Conservation (phyloP, 441 rosid species). For the Euphorbia celastroides region DNA sequence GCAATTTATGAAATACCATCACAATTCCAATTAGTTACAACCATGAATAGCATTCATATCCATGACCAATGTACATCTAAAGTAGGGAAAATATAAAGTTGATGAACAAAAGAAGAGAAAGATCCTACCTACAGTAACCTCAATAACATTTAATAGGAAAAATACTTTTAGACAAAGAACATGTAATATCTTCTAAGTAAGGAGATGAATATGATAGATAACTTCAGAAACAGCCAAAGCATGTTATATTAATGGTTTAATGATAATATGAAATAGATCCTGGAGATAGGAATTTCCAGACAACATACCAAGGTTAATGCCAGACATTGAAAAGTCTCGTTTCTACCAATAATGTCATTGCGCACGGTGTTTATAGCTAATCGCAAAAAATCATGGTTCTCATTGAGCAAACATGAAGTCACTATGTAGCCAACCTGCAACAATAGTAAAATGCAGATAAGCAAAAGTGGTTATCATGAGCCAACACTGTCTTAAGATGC, state of each 20-base stretch:
- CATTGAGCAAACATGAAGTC: conserved; percentile 90
- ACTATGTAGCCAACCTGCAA: conserved; percentile 98
- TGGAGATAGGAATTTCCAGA: conserved; percentile 6
- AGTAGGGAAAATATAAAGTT: too few species aligned
- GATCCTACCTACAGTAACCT: neutral
- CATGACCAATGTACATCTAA: too few species aligned
- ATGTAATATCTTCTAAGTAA: neutral
- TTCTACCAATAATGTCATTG: conserved; percentile 95
- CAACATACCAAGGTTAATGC: conserved; percentile 91
- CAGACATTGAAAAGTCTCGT: conserved; percentile 97
- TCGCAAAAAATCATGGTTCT: conserved; percentile 94
- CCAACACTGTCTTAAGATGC: neutral
- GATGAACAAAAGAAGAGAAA: neutral
- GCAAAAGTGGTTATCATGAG: neutral
- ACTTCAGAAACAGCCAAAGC: neutral
- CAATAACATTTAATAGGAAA: neutral
- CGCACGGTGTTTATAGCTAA: conserved; percentile 94
- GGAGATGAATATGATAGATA: neutral
- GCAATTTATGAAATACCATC: neutral
- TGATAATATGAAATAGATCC: conserved; percentile 2
- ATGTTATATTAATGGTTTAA: neutral
- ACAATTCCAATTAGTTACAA: neutral
- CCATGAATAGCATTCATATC: neutral
- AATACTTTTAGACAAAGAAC: neutral
- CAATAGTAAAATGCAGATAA: conserved; percentile 20